These are phyloP conservation scores for Mediolabrus comicus DNA, from an alignment of 108 stramenopile species.

Conservation along the genomic window DNA sequence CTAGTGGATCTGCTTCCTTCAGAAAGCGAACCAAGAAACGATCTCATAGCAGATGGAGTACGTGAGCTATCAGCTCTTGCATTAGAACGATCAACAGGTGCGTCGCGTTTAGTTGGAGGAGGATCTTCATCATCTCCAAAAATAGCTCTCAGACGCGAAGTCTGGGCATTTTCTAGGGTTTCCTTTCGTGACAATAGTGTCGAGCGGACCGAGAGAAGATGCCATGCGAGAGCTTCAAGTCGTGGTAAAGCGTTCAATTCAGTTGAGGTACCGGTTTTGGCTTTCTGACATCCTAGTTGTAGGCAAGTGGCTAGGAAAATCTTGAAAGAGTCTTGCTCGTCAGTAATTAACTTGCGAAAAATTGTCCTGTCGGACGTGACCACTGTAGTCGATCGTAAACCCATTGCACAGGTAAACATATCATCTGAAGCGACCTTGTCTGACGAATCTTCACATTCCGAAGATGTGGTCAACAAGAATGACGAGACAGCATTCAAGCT, in stretches of 20 bases:
- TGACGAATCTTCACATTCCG: not conserved
- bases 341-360: conserved; percentile 5
- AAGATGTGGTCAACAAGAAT: not conserved
- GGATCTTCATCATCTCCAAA: conserved; percentile 19
- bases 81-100: not conserved
- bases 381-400: conserved; percentile 32
- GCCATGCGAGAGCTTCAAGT: conserved; percentile 32
- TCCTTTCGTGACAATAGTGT: conserved; percentile 8
- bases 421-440: not conserved
- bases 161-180: conserved; percentile 5
- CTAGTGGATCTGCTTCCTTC: conserved; percentile 4
- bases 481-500: conserved; percentile 7
- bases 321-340: conserved; percentile 8
- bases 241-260: conserved; percentile 24
- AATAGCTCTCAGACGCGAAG: conserved; percentile 2
- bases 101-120: not conserved
- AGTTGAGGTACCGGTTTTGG: not conserved
- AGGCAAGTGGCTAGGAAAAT: conserved; percentile 18
- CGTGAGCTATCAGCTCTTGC: conserved; percentile 2
- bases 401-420: conserved; percentile 28
- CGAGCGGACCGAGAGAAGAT: conserved; percentile 27
- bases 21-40: conserved; percentile 14
- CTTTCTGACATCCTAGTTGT: conserved; percentile 9
- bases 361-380: conserved; percentile 20
- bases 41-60: conserved; percentile 23